Base-by-base conservation (phyloP, 2,329 filamentous ascomycete genomes). In the Leptosphaerulina australis region DNA sequence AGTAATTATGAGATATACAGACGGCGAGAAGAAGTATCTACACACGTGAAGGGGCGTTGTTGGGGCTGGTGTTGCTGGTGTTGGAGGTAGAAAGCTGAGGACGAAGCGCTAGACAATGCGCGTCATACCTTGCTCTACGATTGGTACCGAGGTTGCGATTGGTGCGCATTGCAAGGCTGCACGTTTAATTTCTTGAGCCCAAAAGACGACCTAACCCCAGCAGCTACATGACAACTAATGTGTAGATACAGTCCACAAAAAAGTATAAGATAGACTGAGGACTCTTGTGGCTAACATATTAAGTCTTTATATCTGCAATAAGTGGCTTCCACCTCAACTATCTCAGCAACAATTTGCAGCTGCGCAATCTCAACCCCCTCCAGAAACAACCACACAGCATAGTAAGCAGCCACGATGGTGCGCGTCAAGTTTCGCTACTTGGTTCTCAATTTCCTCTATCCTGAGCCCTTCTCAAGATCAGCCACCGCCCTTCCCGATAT, bases 381-480 rank as follows among this genome's bases (percentile, higher is more conserved):
- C 33, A 14, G 7, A 22, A 36, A 12, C 4, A 1, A 15, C 26
- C 14, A 14, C 21, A 37, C 10, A 40, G 14, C 30, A 18, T 7
- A 24, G 8, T 3, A 22, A 8, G 7, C 20, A 14, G 6, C 15
- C 31, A 28, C 30, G 6, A 97, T 99, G 94, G 94, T 99, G 53
- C 90, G 94, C 69, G 84, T 97, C 62, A 99, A 99, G 76, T 88
- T 96, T 74, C 87, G 94, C 65, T 99, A 99, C 73, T 83, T 99
- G 14, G 85, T 97, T n/a, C 84, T 97, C 55, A 90, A 96, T 70
- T 91, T 97, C 59, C 81, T 97, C 36, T 97, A 97, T 66, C 91
- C 92, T 0, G 81, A 85, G 5, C 77, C 83, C 10, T 53, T 54
- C 67, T 71, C 49, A 39, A 65, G 63, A 17, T 44, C 50, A 68